Conservation (phyloP, 1,284 basidiomycete species). For the Apiotrichum sp. region DNA sequence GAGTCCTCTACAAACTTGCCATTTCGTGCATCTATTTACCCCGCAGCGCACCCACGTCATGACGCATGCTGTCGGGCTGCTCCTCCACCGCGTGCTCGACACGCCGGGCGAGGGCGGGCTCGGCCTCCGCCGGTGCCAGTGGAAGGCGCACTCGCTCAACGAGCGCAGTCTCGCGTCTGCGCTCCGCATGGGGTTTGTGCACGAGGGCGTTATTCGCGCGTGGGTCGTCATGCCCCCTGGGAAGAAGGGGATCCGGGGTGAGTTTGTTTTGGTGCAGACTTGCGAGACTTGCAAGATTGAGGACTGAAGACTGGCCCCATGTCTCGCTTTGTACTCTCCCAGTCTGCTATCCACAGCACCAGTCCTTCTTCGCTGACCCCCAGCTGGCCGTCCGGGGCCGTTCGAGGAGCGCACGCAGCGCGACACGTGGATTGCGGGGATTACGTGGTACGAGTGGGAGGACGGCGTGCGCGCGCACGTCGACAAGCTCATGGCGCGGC, state of each 20-base stretch:
- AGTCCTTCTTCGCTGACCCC: background rate
- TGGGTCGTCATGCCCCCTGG: slow-evolving; percentile 26
- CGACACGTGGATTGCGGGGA: slow-evolving; percentile 33
- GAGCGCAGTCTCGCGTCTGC: slow-evolving; percentile 23
- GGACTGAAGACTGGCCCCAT: no score
- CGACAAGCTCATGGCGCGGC: slow-evolving; percentile 24
- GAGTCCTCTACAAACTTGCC: background rate
- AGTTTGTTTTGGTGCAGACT: slow-evolving; percentile 6
- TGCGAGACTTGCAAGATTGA: no score
- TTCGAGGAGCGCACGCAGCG: slow-evolving; percentile 21
- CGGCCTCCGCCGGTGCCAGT: slow-evolving; percentile 38
- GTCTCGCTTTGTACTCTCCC: no score
- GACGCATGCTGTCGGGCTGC: slow-evolving; percentile 34
- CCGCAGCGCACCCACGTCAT: slow-evolving; percentile 35
- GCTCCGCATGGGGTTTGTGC: slow-evolving; percentile 29
- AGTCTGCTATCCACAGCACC: no score
- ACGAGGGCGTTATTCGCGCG: slow-evolving; percentile 31
- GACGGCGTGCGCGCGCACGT: slow-evolving; percentile 30
- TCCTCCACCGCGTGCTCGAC: slow-evolving; percentile 38
- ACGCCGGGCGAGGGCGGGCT: slow-evolving; percentile 29
- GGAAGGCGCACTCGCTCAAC: slow-evolving; percentile 38
- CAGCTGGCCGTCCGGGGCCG: slow-evolving; percentile 27
- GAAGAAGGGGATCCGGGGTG: slow-evolving; percentile 29
- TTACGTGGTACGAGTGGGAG: slow-evolving; percentile 42
- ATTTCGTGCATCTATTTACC: background rate